A percentile compares a stretch with the other conserved stretches of the same genome.
Conservation (phyloP, 805 yeast species). For the Metschnikowia henanensis region DNA sequence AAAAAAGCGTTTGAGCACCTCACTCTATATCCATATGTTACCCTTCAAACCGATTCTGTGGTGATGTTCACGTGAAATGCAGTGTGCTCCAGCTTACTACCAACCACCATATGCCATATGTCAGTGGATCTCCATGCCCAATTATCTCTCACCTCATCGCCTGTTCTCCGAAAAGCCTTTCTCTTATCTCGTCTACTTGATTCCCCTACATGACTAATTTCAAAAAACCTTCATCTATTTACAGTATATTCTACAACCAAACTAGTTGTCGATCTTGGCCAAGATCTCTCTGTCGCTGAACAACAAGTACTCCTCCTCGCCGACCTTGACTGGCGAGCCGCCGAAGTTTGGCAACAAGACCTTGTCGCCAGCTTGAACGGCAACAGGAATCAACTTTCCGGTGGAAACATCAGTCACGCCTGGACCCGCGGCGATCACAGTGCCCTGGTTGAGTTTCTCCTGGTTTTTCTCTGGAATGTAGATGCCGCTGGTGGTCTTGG, state of each 20-base stretch:
- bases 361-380: conserved; percentile 87
- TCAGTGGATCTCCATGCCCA: too few species aligned
- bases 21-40: too few species aligned
- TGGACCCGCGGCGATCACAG: conserved; percentile 94
- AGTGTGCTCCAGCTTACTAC: too few species aligned
- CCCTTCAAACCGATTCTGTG: too few species aligned
- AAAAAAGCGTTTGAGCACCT: too few species aligned
- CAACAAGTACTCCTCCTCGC: conserved; percentile 76
- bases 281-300: conserved; percentile 94
- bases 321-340: conserved; percentile 85
- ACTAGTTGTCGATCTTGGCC: conserved; percentile 73
- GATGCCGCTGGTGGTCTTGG: conserved; percentile 90
- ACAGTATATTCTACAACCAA: conserved; percentile 3
- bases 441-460: conserved; percentile 89
- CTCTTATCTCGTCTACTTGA: too few species aligned
- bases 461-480: conserved; percentile 96
- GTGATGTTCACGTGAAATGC: too few species aligned
- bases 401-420: conserved; percentile 71
- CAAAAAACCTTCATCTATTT: conserved; percentile 5
- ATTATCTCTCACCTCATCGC: too few species aligned
- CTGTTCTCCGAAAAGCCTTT: too few species aligned
- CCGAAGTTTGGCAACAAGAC: conserved; percentile 95
- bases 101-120: too few species aligned
- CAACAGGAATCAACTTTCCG: conserved; percentile 71
- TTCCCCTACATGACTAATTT: not conserved